Evolutionary conservation across 1,284 basidiomycete species (phyloP).

Genomic region (Singerocomus inundabilis): DNA sequence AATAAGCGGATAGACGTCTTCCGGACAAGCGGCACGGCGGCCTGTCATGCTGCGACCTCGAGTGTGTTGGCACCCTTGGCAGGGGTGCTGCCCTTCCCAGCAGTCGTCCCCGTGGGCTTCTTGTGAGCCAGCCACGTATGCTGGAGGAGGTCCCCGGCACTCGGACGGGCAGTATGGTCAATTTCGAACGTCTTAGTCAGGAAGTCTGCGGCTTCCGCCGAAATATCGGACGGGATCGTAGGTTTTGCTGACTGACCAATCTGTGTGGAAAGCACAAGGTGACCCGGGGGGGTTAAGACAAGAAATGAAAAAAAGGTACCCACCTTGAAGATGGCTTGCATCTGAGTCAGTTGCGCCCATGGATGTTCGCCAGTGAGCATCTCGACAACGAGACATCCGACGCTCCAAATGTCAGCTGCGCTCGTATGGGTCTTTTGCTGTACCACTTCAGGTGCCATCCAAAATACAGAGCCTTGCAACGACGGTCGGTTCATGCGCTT

Average conservation of each 20-base stretch:
- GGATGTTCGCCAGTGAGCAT: conserved; percentile 99
- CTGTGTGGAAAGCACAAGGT: conserved; percentile 39
- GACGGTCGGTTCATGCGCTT: conserved; percentile 85
- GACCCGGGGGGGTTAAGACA: no score
- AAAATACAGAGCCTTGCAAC: conserved; percentile 95
- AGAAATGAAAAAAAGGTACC: conserved; percentile 13
- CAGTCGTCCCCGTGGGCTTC: conserved; percentile 27
- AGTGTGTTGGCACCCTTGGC: conserved; percentile 29
- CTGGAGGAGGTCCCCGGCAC: conserved; percentile 72
- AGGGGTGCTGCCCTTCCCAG: conserved; percentile 8
- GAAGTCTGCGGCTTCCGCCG: conserved; percentile 81
- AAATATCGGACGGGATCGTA: conserved; percentile 85
- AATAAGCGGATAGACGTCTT: neutral
- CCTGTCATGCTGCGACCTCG: conserved; percentile 27
- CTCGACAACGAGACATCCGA: conserved; percentile 96
- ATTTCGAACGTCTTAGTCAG: conserved; percentile 83
- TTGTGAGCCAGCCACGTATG: conserved; percentile 68
- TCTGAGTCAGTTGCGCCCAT: conserved; percentile 96
- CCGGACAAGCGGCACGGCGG: neutral
- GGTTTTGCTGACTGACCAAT: conserved; percentile 87
- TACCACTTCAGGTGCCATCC: conserved; percentile 99
- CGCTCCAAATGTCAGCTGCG: conserved; percentile 98
- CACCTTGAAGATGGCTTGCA: conserved; percentile 98
- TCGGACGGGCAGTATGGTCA: conserved; percentile 79
- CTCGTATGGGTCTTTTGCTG: conserved; percentile 92